Evolutionary conservation across 2,329 filamentous ascomycete genomes (phyloP).

Genomic region (Coleophoma eucalyptorum): DNA sequence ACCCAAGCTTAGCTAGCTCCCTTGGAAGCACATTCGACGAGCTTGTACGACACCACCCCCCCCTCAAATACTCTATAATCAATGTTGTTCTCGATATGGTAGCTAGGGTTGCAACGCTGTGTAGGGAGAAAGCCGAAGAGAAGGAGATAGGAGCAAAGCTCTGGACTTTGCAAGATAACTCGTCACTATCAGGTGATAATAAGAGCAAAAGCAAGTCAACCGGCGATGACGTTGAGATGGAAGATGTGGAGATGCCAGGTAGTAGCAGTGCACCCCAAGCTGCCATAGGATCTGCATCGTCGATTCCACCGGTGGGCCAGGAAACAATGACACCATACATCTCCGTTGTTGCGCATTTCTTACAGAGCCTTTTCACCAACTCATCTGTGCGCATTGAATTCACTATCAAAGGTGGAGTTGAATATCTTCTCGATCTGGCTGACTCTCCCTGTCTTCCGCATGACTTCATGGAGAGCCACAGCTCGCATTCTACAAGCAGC

Average conservation of each 20-base stretch:
- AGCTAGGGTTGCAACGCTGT: slow-evolving; percentile 72
- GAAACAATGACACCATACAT: slow-evolving; percentile 52
- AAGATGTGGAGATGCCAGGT: slow-evolving; percentile 40
- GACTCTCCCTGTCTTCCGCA: slow-evolving; percentile 77
- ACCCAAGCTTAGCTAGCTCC: slow-evolving; percentile 66
- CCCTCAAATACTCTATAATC: slow-evolving; percentile 74
- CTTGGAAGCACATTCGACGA: slow-evolving; percentile 90
- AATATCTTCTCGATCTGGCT: slow-evolving; percentile 79
- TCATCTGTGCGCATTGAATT: slow-evolving; percentile 46
- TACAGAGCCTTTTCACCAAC: slow-evolving; percentile 39
- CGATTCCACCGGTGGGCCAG: slow-evolving; percentile 14
- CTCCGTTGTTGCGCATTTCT: slow-evolving; percentile 71
- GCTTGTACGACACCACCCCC: slow-evolving; percentile 87
- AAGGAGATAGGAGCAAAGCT: slow-evolving; percentile 77
- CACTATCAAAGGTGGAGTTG: slow-evolving; percentile 74
- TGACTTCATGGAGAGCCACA: slow-evolving; percentile 63
- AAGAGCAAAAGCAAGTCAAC: slow-evolving; percentile 37
- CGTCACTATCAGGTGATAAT: slow-evolving; percentile 17
- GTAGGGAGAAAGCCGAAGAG: slow-evolving; percentile 63
- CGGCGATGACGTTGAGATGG: slow-evolving; percentile 65
- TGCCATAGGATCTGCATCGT: background rate
- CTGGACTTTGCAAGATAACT: slow-evolving; percentile 44
- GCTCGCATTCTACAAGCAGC: slow-evolving; percentile 43
- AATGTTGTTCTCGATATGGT: slow-evolving; percentile 89
- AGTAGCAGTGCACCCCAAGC: background rate